These are phyloP conservation scores for Russula olivacea DNA, from an alignment of 768 basidiomycete species.

Conservation along the genomic window DNA sequence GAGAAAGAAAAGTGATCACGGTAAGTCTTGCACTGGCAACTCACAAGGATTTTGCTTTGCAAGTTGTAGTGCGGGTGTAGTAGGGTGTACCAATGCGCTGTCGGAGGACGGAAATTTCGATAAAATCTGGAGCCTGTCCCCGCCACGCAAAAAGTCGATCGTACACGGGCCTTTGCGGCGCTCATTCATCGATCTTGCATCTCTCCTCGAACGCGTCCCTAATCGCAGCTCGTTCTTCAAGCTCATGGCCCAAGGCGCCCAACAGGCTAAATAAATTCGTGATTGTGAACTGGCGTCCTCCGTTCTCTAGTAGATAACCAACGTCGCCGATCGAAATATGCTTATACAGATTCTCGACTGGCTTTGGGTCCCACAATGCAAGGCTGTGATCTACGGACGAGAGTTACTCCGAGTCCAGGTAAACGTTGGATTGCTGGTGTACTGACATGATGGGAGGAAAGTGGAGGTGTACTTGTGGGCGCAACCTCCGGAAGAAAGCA, in stretches of 20 bases:
- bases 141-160: constrained; percentile 3
- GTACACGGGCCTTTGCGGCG: not conserved
- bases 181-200: constrained; percentile 4
- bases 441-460: not conserved
- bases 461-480: not conserved
- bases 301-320: no score
- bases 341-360: no score
- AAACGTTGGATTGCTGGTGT: constrained; percentile 8
- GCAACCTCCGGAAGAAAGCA: no score
- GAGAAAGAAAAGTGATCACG: not conserved
- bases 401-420: constrained; percentile 15
- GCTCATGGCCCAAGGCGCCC: no score
- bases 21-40: not conserved
- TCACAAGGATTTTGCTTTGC: not conserved
- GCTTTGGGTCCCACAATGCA: no score
- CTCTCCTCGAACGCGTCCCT: not conserved
- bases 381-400: no score
- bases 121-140: constrained; percentile 11
- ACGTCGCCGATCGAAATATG: no score
- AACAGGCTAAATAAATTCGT: not conserved
- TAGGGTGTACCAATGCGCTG: not conserved
- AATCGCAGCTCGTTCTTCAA: not conserved
- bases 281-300: not conserved
- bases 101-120: not conserved
- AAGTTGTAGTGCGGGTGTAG: no score